Base-by-base conservation (phyloP, 2,329 filamentous ascomycete genomes). In the Zymoseptoria crescenta region DNA sequence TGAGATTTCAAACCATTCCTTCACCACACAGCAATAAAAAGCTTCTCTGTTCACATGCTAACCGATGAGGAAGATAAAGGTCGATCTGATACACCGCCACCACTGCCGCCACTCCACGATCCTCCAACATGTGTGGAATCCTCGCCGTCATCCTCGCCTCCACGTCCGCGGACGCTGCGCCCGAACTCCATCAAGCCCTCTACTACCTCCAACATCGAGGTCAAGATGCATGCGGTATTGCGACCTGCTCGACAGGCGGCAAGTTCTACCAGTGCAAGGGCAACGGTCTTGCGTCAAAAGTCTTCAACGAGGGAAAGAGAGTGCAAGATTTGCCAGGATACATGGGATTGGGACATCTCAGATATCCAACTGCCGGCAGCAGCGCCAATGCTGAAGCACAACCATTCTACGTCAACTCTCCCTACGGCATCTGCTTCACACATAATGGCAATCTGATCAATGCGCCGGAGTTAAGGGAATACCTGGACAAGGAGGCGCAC, bases 391-490 rank as follows among this genome's bases (percentile, higher is more conserved):
- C 90, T 7, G 91, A 96, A 75, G 89, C 90, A 9, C 91, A 96
- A 75, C 92, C 92, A 0, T 96, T 96, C 74, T 96, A 94, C 72
- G 90, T 94, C 68, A 96, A 96, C 77, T 80, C 78, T 62, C 90
- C 89, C 1, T 94, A 91, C 71, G 91, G 91, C 53, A 87, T 95
- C 67, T 88, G 83, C 69, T 83, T 94, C 72, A 83, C 87, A 21
- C 87, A 94, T 76, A 96, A 96, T 70, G 91, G 92, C 61, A 96
- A 96, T 75, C 80, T 96, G 52, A 89, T 95, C 78, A 91, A 95
- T 70, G 84, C 87, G 4, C 80, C 81, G 1, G 85, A 88, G 56
- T 79, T 95, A 53, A 84, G 83, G 72, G 75, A 79, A 61, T 89
- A 86, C 70, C 80, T 96, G 54, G 90, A 95, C 69, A 78, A 86